Base-by-base conservation (phyloP, 257 asterid genomes). In the Solanum habrochaites region DNA sequence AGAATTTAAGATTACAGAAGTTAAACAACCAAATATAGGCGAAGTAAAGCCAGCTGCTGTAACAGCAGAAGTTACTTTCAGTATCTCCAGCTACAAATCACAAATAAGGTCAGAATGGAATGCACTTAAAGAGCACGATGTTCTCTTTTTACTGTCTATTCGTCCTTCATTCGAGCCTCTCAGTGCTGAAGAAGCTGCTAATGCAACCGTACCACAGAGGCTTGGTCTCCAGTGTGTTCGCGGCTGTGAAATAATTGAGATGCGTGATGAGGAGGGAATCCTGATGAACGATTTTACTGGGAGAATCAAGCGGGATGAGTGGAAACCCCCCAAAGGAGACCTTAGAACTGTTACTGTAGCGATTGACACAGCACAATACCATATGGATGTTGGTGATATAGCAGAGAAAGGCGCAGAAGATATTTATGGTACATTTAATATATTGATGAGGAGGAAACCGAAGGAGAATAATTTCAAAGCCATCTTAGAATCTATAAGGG, bases 301-400 rank as follows among this genome's bases (percentile, higher is more conserved):
- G 87, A 95, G 93, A 90, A 95, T 97, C 91, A 97, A 96, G 89
- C 94, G 98, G 87, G 99, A 97, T 87, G 99, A 97, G 88, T 96
- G 99, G 99, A 97, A 97, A 91, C 99, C 99, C 90, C 99, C 99
- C 29, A 97, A 96, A 92, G 99, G 99, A 90, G 99, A 97, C 47
- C 88, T 97, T 84, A 93, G 99, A 91, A 96, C 99, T 56, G 97
- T 97, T 60, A 94, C 96, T 83, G 89, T 97, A 88, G 99, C 99
- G 2, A 89, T 97, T 89, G 99, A 97, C 92, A 96, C 99, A 42
- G 99, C 99, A 86, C 99, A 97, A 90, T 97, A 97, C 89, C 97
- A 96, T 88, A 95, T 97, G 99, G 99, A 97, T 93, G 99, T 97
- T 89, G 75, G 91, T 93, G 96, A 95, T 90, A 96, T 97, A 89